phyloP scores from a whole-genome alignment of 73 alveolate species.

The Tetrahymena malaccensis region DNA sequence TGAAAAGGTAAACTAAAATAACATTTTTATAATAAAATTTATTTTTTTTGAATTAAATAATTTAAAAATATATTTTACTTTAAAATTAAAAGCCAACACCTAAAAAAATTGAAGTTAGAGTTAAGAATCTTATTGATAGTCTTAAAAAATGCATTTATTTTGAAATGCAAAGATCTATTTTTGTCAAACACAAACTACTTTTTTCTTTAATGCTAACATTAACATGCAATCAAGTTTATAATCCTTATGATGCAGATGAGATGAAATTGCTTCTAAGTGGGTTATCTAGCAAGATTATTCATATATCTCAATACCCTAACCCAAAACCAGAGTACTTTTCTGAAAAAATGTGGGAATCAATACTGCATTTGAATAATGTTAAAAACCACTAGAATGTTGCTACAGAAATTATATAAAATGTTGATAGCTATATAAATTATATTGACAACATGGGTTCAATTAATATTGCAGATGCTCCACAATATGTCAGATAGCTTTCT shows the following conservation, averaged over 20 bases:
- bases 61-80: too few relatives aligned
- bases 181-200: constrained; percentile 86
- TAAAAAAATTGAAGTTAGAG: constrained; percentile 65
- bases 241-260: constrained; percentile 49
- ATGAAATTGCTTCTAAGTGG: constrained; percentile 88
- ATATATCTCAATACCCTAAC: constrained; percentile 67
- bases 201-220: constrained; percentile 76
- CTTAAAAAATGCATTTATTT: constrained; percentile 51
- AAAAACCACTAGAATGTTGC: not conserved
- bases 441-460: not conserved
- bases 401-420: not conserved
- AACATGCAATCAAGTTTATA: constrained; percentile 63
- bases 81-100: constrained; percentile 3
- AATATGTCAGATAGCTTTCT: constrained; percentile 58
- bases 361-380: constrained; percentile 69
- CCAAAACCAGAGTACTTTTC: constrained; percentile 73
- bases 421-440: not conserved
- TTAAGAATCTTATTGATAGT: constrained; percentile 54
- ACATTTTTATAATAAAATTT: constrained; percentile 1
- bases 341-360: constrained; percentile 82
- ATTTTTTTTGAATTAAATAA: constrained; percentile 1
- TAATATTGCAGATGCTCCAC: constrained; percentile 14
- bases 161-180: constrained; percentile 82
- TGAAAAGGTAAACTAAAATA: constrained; percentile 46
- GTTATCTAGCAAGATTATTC: constrained; percentile 68